Percentiles rank a stretch among this genome's conserved stretches.
phyloP scores from a whole-genome alignment of 176 grass and related monocot species.

The Ananas comosus region DNA sequence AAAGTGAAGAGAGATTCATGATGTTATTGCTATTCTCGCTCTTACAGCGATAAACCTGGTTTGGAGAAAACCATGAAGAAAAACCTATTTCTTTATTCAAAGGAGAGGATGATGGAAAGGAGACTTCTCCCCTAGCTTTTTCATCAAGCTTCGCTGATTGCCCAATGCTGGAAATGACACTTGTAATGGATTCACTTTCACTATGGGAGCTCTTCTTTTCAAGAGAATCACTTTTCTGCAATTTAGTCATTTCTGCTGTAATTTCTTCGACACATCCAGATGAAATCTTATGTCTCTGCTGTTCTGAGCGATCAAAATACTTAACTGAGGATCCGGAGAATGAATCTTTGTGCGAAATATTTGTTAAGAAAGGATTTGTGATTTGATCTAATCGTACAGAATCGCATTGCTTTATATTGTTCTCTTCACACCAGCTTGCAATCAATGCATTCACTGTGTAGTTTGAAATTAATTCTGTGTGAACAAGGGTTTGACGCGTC shows the following conservation, averaged over 20 bases:
- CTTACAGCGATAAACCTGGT: constrained; percentile 7
- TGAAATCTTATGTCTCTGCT: constrained; percentile 19
- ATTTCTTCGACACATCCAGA: constrained; percentile 6
- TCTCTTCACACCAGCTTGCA: constrained; percentile 33
- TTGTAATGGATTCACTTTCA: constrained; percentile 32
- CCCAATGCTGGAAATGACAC: constrained; percentile 38
- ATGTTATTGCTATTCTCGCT: background rate
- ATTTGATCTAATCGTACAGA: constrained; percentile 1
- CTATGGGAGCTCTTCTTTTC: constrained; percentile 29
- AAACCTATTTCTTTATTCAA: constrained; percentile 6
- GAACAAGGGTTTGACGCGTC: constrained; percentile 25
- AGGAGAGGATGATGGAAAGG: constrained; percentile 9
- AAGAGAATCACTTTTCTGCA: constrained; percentile 14
- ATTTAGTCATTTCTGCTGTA: background rate
- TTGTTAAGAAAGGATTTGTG: constrained; percentile 16
- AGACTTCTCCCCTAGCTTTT: constrained; percentile 18
- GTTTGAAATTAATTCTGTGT: constrained; percentile 37
- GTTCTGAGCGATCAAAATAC: constrained; percentile 14
- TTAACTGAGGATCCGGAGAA: constrained; percentile 18
- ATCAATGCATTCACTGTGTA: constrained; percentile 45
- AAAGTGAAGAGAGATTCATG: background rate
- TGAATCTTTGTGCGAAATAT: constrained; percentile 10
- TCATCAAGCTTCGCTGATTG: constrained; percentile 32
- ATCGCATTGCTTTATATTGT: constrained; percentile 22
- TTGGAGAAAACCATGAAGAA: constrained; percentile 11